Evolutionary conservation across 2,329 filamentous ascomycete genomes (phyloP), one percentile per base, ranked within the genome.

Genomic region (Sarocladium brachiariae): DNA sequence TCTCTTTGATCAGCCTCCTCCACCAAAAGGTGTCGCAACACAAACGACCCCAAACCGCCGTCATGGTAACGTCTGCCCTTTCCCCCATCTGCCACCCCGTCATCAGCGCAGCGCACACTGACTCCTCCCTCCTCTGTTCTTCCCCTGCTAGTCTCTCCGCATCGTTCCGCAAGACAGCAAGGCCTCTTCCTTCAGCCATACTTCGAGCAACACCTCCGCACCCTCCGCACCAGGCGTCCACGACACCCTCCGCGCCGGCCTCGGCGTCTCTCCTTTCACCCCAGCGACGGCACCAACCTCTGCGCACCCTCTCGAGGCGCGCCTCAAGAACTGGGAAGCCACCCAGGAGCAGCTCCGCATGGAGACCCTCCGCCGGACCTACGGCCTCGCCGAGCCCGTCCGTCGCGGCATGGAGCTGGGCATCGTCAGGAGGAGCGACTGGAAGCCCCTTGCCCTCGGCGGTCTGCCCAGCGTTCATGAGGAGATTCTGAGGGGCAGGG

Each of bases 401-500:
- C 83, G 90, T 52, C 83, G 92, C 50, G 88, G 86, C 54, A 96
- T 99, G 93, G 93, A 99, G 76, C 77, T 96, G 67, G 88, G 89
- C 80, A 92, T 95, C 65, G 84, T 88, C 16, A 74, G 81, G 55
- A 83, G 86, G 54, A 86, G 89, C 56, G 83, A 88, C 68, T 95
- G 90, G 86, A 78, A 83, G 61, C 89, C 89, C 46, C 72, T 81
- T 59, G 83, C 80, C 41, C 73, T 95, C 51, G 35, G 27, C 49
- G 72, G 63, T 58, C 68, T 74, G 45, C 77, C 80, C 10, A 82
- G 83, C 63, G 76, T 97, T 49, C 91, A 96, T 71, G 88, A 89
- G 74, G 92, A 97, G 66, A 89, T 99, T 56, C 72, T 99, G 62
- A 78, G 77, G 54, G 91, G 90, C 3, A 75, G 83, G 62, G 93